Conservation (phyloP, 768 basidiomycete species). For the Panellus pusillus region DNA sequence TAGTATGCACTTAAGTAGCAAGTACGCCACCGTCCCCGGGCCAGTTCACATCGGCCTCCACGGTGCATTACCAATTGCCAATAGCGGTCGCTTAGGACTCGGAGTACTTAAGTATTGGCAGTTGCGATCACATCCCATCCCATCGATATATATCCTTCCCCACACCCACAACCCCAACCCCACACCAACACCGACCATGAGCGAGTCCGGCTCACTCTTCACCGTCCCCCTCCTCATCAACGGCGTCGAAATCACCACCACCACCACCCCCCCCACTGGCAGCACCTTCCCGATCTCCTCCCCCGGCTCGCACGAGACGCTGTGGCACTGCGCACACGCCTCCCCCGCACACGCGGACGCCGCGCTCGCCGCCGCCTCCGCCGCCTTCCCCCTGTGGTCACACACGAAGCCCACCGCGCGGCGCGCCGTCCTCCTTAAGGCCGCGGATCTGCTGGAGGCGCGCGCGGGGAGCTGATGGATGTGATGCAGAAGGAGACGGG, state of each 20-base stretch:
- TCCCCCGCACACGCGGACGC: conserved; percentile 8
- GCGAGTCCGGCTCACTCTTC: no score
- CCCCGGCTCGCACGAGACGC: conserved; percentile 7
- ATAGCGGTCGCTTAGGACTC: no score
- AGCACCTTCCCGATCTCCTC: conserved; percentile 18
- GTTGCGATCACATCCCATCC: no score
- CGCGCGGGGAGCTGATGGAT: conserved; percentile 3
- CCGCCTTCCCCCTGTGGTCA: conserved; percentile 18
- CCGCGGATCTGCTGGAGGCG: conserved; percentile 17
- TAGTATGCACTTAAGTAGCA: no score
- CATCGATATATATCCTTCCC: no score
- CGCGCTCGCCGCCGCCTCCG: conserved; percentile 14
- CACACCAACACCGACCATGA: no score
- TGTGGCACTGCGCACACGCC: conserved; percentile 16
- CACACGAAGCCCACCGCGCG: conserved; percentile 16
- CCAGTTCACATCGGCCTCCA: no score
- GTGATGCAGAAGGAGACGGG: conserved; percentile 17
- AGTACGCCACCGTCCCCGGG: no score
- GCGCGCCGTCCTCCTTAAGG: conserved; percentile 19
- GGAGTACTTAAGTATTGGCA: no score
- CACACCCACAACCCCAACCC: no score
- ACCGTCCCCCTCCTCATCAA: conserved; percentile 21
- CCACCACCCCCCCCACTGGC: no score
- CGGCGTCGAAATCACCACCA: conserved; percentile 8
- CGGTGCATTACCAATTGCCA: no score